A percentile compares a stretch with the other conserved stretches of the same genome.
Conservation (phyloP, 768 basidiomycete genomes). For the Mycena pura region DNA sequence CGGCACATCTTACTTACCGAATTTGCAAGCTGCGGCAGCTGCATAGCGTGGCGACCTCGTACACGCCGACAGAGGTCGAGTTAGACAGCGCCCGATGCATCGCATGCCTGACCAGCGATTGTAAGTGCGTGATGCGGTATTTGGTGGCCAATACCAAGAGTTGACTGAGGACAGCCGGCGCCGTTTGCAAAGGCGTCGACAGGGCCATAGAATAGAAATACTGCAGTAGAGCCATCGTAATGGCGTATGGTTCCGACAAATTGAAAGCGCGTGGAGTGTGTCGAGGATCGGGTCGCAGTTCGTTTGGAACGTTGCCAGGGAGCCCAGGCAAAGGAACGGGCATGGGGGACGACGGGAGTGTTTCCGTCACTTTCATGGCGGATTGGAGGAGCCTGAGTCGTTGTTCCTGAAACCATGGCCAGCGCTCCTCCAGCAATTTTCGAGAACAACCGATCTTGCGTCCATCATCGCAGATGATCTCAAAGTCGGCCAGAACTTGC, state of each 20-base stretch:
- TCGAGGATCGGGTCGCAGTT: constrained; percentile 75
- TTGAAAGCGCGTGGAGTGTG: constrained; percentile 80
- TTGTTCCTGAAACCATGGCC: constrained; percentile 93
- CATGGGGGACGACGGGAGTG: constrained; percentile 65
- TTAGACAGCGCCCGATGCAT: constrained; percentile 90
- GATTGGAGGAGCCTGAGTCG: constrained; percentile 62
- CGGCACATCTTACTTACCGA: constrained; percentile 55
- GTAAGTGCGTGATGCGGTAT: constrained; percentile 80
- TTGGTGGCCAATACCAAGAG: constrained; percentile 84
- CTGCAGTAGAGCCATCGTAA: constrained; percentile 88
- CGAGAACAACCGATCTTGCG: constrained; percentile 83
- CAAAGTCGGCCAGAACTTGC: constrained; percentile 84
- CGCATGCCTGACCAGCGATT: constrained; percentile 86
- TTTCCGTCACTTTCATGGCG: constrained; percentile 62
- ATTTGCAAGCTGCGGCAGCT: constrained; percentile 90
- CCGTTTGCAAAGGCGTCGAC: constrained; percentile 89
- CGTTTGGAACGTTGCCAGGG: constrained; percentile 54
- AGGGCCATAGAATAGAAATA: constrained; percentile 92
- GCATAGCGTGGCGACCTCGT: constrained; percentile 93
- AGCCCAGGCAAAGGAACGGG: constrained; percentile 69
- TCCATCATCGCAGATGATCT: constrained; percentile 91
- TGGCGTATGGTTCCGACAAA: constrained; percentile 89
- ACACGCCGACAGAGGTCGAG: constrained; percentile 87
- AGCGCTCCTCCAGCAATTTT: constrained; percentile 83
- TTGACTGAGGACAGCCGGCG: constrained; percentile 87